Conservation (phyloP, 768 basidiomycete species). For the Fomitopsis pulvina region DNA sequence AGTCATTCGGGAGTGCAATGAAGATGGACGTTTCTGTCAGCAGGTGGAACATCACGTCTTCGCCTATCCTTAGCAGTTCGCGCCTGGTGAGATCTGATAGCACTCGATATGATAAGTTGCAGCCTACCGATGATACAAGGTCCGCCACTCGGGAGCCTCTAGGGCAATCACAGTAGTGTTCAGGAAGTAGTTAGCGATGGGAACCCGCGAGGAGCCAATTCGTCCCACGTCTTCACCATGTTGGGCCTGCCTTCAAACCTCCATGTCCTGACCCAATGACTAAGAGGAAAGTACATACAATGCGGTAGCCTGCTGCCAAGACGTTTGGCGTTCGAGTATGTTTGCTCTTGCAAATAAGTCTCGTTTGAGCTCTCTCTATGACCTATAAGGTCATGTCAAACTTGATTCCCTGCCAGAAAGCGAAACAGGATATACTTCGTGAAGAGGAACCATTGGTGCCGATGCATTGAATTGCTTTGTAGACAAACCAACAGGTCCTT, state of each 20-base stretch:
- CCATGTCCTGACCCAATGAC: neutral
- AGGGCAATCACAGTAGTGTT: constrained; percentile 74
- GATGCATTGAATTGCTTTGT: constrained; percentile 13
- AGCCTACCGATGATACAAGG: too few relatives aligned
- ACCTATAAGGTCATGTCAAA: constrained; percentile 32
- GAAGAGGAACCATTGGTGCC: constrained; percentile 43
- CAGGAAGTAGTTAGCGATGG: constrained; percentile 53
- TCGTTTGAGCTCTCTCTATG: constrained; percentile 54
- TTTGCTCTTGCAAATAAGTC: constrained; percentile 35
- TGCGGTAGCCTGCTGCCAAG: constrained; percentile 59
- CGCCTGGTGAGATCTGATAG: constrained; percentile 28
- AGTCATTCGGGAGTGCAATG: constrained; percentile 72
- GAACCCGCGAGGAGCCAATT: constrained; percentile 25
- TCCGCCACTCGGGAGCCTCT: constrained; percentile 60
- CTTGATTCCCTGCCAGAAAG: neutral
- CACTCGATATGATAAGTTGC: too few relatives aligned
- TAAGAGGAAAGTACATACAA: constrained; percentile 31
- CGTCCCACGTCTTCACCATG: neutral
- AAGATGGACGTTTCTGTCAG: constrained; percentile 73
- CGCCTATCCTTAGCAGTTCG: constrained; percentile 53
- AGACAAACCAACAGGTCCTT: constrained; percentile 5
- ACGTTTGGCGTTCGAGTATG: constrained; percentile 46
- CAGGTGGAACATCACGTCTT: constrained; percentile 70
- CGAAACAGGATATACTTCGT: constrained; percentile 36
- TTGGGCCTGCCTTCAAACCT: constrained; percentile 1